Base-by-base conservation (phyloP, 805 yeast genomes). In the Blastobotrys peoriensis region DNA sequence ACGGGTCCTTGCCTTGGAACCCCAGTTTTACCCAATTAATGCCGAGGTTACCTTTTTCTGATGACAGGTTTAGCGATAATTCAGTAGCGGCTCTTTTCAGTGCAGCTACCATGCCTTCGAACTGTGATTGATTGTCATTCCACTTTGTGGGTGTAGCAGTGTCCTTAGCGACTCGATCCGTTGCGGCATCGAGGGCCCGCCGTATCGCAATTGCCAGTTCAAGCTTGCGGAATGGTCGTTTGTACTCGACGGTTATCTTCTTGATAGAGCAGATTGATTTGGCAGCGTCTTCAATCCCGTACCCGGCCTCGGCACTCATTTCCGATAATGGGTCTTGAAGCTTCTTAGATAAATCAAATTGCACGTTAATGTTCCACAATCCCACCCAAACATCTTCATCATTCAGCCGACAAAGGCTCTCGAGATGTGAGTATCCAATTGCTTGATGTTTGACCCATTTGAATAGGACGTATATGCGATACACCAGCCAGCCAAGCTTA, bases 1-100 rank as follows among this genome's bases (percentile, higher is more conserved):
- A 45, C 3, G 71, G 71, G 44, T 64, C 63, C 15, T 49, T 18
- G 1, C 69, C 67, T 43, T 67, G 71, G 51, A 67, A 67, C 4
- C 71, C 71, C 5, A 67, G 51, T 3, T 54, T 49, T 17, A 58
- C 63, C 68, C 69, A 67, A 43, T 63, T 52, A 4, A 46, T n/a
- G 17, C 40, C 36, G 35, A 41, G 36, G 30, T 45, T 45, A 16
- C 22, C 9, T 6, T 40, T 41, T 8, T 49, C 41, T 9, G 35
- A 23, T 9, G 27, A 16, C 10, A 23, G 22, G 20, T 21, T n/a
- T 5, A 19, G 19, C 10, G 43, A 19, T 18, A 40, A 36, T 38
- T 22, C 19, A 34, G 37, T 8, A 21, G n/a, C 6, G 18, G n/a
- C 15, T 30, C 5, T 16, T 18, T 19, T 9, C 19, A 13, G 16